Evolutionary conservation across 805 yeast genomes (phyloP), one percentile per base, ranked within the genome.

Genomic region (Hanseniaspora meyeri): DNA sequence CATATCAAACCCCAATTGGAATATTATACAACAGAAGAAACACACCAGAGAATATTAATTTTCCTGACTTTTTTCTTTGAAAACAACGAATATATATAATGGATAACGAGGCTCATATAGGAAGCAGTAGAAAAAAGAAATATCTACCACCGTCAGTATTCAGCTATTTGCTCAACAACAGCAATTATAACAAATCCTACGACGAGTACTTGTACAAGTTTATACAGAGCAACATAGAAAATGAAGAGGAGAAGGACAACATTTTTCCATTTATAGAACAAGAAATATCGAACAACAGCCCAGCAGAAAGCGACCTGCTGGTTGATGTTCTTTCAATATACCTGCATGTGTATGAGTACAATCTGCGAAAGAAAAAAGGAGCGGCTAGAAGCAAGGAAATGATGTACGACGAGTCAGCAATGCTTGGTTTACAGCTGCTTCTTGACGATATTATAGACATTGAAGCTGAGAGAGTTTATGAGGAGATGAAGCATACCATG

Each of bases 371-470:
- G 14, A 36, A 37, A 19, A 51, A 51, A 29, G 55, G 55, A 14
- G 31, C 43, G 6, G 27, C 38, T 4, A 36, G 50, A 45, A 51
- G 55, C 31, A 51, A 51, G 38, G 55, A 51, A 11, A 51, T 51
- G 55, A 51, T 51, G 43, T 51, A 51, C 19, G 55, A 51, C 29
- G 55, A 51, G n/a, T 36, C 49, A 12, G 24, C 45, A 9, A 19
- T 51, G 24, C 39, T 51, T 19, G 12, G 50, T 4, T 20, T 51
- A 4, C 55, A 51, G n/a, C 39, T 51, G 14, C 38, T 51, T n/a
- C 32, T 51, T 5, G 55, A 51, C 14, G 55, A 51, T 12, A 51
- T 51, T 45, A 51, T 51, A 43, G 55, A 51, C 24, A 51, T 51
- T 12, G 55, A 51, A 12, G 55, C 46, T 9, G 55, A 51, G 2